Percentiles rank a stretch among this genome's conserved stretches.
phyloP scores from a whole-genome alignment of 768 basidiomycete genomes.

The Leccinum pellstonianum region DNA sequence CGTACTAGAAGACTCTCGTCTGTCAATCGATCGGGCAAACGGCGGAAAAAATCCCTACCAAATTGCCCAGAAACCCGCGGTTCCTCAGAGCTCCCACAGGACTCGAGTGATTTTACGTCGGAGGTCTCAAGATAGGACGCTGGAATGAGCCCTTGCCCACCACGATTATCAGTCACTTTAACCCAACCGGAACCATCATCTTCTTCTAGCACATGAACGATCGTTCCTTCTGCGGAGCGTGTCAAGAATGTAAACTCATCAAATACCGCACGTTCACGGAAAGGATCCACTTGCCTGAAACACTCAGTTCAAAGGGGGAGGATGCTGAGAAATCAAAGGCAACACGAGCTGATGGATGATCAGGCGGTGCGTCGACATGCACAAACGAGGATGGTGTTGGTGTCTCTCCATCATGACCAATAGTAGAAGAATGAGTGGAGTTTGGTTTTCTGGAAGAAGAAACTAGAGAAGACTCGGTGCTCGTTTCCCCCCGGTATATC shows the following conservation, averaged over 20 bases:
- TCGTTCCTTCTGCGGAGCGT: constrained; percentile 51
- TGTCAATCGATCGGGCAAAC: constrained; percentile 5
- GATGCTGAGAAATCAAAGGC: constrained; percentile 74
- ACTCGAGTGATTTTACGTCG: constrained; percentile 25
- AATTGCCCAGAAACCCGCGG: constrained; percentile 42
- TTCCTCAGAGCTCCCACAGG: constrained; percentile 15
- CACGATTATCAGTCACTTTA: constrained; percentile 61
- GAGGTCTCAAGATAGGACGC: constrained; percentile 67
- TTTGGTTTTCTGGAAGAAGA: constrained; percentile 6
- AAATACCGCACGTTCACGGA: constrained; percentile 5
- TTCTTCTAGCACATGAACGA: constrained; percentile 67
- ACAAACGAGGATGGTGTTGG: constrained; percentile 61
- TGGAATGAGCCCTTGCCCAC: constrained; percentile 74
- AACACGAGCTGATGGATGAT: constrained; percentile 55
- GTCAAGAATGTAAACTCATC: constrained; percentile 14
- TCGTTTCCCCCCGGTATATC: constrained; percentile 32
- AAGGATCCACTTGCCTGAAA: constrained; percentile 48
- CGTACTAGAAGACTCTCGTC: constrained; percentile 49
- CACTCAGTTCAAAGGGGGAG: constrained; percentile 73
- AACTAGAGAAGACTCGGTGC: constrained; percentile 17
- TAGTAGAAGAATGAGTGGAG: constrained; percentile 7
- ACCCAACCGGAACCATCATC: constrained; percentile 89
- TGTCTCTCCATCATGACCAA: constrained; percentile 17
- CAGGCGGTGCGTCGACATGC: constrained; percentile 37
- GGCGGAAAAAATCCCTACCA: constrained; percentile 41